Evolutionary conservation across 2,329 filamentous ascomycete species (phyloP).

Genomic region (Rutstroemia sp.): DNA sequence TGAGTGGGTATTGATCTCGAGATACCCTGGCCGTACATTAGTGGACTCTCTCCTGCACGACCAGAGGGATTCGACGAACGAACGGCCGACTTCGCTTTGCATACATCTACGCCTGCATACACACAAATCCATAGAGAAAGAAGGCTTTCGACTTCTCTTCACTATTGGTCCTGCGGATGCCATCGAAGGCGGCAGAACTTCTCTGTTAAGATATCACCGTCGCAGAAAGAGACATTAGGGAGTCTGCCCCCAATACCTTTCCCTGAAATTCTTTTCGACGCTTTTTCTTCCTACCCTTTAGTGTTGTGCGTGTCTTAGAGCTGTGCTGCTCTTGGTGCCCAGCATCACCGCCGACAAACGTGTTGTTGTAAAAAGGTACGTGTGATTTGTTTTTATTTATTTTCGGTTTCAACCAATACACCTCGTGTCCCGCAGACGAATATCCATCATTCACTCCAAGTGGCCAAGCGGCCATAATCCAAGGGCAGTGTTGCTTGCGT

Average conservation of each 20-base stretch:
- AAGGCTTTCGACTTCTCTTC: constrained; percentile 1
- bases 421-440: constrained; percentile 2
- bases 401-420: constrained; percentile 1
- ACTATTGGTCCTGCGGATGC: constrained; percentile 7
- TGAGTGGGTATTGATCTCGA: constrained; percentile 9
- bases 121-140: background rate
- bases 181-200: constrained; percentile 9
- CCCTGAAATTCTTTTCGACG: background rate
- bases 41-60: constrained; percentile 7
- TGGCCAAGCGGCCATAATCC: constrained; percentile 5
- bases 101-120: constrained; percentile 7
- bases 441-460: constrained; percentile 12
- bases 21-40: constrained; percentile 6
- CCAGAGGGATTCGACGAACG: constrained; percentile 7
- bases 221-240: constrained; percentile 9
- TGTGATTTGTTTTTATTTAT: background rate
- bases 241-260: background rate
- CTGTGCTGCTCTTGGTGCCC: constrained; percentile 20
- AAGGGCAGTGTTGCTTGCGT: background rate
- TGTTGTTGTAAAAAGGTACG: constrained; percentile 15
- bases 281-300: background rate
- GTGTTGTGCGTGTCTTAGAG: constrained; percentile 18
- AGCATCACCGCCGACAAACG: constrained; percentile 17
- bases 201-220: constrained; percentile 9
- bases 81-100: constrained; percentile 9